Base-by-base conservation (phyloP, 2,329 filamentous ascomycete species). In the Aspergillus fumigatus region DNA sequence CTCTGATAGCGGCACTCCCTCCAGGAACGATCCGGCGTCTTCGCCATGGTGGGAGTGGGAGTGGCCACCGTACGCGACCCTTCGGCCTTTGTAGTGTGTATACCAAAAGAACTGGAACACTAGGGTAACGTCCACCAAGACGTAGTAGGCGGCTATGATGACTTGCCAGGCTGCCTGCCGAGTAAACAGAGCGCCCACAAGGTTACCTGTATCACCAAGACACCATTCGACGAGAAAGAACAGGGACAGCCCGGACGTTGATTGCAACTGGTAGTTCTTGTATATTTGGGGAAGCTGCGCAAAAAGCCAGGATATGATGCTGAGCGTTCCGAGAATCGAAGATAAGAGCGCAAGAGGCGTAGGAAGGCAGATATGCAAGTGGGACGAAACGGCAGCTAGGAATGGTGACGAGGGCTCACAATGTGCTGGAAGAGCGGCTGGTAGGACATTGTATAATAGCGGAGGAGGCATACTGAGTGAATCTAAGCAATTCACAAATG, bases 241-340 rank as follows among this genome's bases (percentile, higher is more conserved):
- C 56, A 86, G 80, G 4, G 84, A 87, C 40, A 88, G 69, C 0
- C 86, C 85, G 1, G 84, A 84, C 0, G 85, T 87, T 11, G 84
- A 87, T 65, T 85, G 79, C 21, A 87, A 70, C 52, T 78, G 77
- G 67, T 84, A 84, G 67, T 88, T 88, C 75, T 88, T 88, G 74
- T 83, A 86, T 60, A 88, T 87, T 65, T 88, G 86, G 1, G 86
- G 86, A 27, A 88, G 75, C 69, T 88, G 86, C 11, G 86, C 86
- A 67, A 87, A 88, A 2, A 88, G 78, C 86, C 86, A 88, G 47
- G 85, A 83, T 51, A 86, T 63, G 58, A 88, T 88, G 65, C 84
- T 87, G 58, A 85, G 73, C 0, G 78, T 80, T 21, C 86, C 86
- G 53, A 88, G 77, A 2, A 80, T 59, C 5, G 83, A 84, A 23